Evolutionary conservation across 768 basidiomycete genomes (phyloP), one percentile per base, ranked within the genome.

Genomic region (Mycena indigotica): DNA sequence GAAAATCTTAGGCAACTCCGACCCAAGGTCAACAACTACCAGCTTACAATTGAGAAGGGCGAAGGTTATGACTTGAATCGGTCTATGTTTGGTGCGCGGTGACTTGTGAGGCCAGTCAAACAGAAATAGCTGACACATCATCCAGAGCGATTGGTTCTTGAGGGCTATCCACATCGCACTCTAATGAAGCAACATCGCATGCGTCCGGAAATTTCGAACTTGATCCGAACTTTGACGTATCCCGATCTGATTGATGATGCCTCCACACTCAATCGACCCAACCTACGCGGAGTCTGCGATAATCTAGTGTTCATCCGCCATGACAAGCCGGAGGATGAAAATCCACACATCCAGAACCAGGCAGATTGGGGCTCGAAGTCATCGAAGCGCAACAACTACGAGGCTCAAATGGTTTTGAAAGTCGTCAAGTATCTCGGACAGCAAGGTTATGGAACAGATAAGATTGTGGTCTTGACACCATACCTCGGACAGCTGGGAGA

Each of bases 21-120:
- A 2, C 88, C 88, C 0, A 89, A 88, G 69, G 84, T 88, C 56
- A 87, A 84, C 58, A 80, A 84, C 55, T 89, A 88, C 55, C 46
- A 65, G 0, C 70, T 90, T 23, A 88, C 86, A 0, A 80, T 88
- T 3, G 88, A 90, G 67, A 88, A 86, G 58, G 83, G 77, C 1
- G 80, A 85, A 2, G 87, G 86, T 3, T 89, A 75, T 61, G 84
- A 89, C 58, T 75, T 89, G 23, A 89, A 90, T 55, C 71, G 75
- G 50, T 87, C 86, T 0, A 71, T 90, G 0, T 89, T 89, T 61
- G 88, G 46, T 48, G 8, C 5, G 46, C 10, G 13, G 5, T 8
- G 5, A 6, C 41, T 13, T 15, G 41, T 8, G 23, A 44, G 15
- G 23, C 6, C 41, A 23, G 8, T 13, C 15, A 8, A 15, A 44